Evolutionary conservation across 768 basidiomycete species (phyloP).

Genomic region (Lentinula sp.): DNA sequence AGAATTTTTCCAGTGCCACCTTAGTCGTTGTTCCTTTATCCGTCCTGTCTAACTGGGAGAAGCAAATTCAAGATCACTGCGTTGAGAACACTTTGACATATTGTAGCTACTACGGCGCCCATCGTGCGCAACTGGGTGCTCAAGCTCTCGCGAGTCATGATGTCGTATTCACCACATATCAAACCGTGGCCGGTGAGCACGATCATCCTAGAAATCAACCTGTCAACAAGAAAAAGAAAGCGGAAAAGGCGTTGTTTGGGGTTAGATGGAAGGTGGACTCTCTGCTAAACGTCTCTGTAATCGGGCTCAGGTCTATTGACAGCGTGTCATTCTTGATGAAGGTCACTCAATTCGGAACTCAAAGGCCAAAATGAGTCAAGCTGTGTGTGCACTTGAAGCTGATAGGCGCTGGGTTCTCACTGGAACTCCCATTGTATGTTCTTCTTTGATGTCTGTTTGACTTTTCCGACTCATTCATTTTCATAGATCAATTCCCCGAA

Average conservation of each 20-base stretch:
- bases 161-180: constrained; percentile 81
- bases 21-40: constrained; percentile 83
- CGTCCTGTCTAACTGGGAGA: constrained; percentile 84
- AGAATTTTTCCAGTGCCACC: constrained; percentile 58
- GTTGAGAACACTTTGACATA: constrained; percentile 40
- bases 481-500: constrained; percentile 72
- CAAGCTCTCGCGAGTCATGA: constrained; percentile 63
- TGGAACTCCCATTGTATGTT: constrained; percentile 85
- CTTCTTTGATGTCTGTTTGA: not conserved
- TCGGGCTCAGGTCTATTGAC: not conserved
- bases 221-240: constrained; percentile 58
- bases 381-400: constrained; percentile 55
- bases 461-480: not conserved
- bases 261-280: constrained; percentile 73
- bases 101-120: constrained; percentile 69
- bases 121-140: constrained; percentile 47
- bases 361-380: constrained; percentile 76
- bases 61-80: constrained; percentile 75
- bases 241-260: constrained; percentile 49
- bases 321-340: constrained; percentile 84
- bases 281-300: not conserved
- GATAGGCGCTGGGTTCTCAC: constrained; percentile 77
- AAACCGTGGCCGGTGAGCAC: constrained; percentile 58
- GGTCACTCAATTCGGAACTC: constrained; percentile 86
- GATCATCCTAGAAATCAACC: constrained; percentile 20